Percentiles rank a stretch among this genome's conserved stretches.
Conservation (phyloP, 73 alveolate species). For the Paraurostyla sp. region DNA sequence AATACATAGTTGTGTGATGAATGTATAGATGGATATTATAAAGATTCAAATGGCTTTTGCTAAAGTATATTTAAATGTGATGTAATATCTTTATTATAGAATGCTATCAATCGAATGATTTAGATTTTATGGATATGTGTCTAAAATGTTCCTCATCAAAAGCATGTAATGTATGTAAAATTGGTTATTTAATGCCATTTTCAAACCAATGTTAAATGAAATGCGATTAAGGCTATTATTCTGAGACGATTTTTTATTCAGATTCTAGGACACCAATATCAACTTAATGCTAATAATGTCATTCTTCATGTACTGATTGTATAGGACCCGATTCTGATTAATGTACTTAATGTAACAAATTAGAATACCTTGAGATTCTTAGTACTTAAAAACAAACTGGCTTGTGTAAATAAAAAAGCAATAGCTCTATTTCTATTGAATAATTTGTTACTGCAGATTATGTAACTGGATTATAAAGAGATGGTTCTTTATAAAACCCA, state of each 20-base stretch:
- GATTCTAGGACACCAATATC: background rate
- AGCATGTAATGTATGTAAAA: conserved; percentile 14
- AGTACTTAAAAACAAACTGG: background rate
- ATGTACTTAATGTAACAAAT: background rate
- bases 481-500: conserved; percentile 33
- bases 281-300: background rate
- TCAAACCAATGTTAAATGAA: background rate
- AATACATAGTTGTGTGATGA: background rate
- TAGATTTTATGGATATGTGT: background rate
- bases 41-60: background rate
- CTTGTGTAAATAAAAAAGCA: background rate
- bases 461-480: background rate
- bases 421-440: background rate
- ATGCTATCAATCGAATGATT: background rate
- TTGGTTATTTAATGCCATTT: conserved; percentile 9
- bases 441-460: background rate
- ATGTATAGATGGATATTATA: conserved; percentile 21
- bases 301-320: conserved; percentile 40
- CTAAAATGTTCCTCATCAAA: background rate
- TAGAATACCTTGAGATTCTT: background rate
- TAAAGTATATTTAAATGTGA: background rate
- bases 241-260: conserved; percentile 14
- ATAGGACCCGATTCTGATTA: background rate
- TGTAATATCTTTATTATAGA: background rate
- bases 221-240: conserved; percentile 26